phyloP scores from a whole-genome alignment of 2,329 filamentous ascomycete species.

The Zasmidium citrigriseum region DNA sequence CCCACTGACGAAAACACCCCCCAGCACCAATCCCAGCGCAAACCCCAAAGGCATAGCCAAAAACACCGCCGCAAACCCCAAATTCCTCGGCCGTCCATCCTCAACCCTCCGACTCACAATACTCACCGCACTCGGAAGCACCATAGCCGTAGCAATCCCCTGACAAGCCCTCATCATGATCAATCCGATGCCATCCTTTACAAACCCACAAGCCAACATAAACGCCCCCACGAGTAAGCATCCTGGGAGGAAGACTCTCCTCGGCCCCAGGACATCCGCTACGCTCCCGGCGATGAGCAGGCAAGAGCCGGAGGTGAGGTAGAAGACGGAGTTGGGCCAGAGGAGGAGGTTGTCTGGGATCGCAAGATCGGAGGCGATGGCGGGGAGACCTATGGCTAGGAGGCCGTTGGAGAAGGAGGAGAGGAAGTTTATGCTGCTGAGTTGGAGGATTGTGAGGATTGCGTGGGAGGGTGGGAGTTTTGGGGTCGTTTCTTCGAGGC shows the following conservation, averaged over 20 bases:
- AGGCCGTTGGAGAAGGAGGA: constrained; percentile 25
- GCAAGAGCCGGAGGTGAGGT: constrained; percentile 51
- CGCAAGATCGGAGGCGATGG: constrained; percentile 16
- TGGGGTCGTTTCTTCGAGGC: background rate
- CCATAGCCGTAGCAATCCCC: constrained; percentile 23
- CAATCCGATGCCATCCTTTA: constrained; percentile 33
- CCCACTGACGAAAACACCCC: constrained; percentile 50
- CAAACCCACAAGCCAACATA: constrained; percentile 44
- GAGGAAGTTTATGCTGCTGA: constrained; percentile 23
- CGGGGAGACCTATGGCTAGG: constrained; percentile 22
- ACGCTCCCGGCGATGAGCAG: constrained; percentile 54
- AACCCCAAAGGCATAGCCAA: constrained; percentile 54
- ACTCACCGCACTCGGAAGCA: constrained; percentile 49
- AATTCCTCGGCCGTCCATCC: constrained; percentile 50
- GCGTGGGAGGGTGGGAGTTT: constrained; percentile 18
- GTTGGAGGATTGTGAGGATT: constrained; percentile 20
- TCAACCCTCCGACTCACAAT: constrained; percentile 52
- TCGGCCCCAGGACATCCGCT: constrained; percentile 53
- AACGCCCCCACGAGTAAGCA: constrained; percentile 37
- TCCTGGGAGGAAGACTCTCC: constrained; percentile 48
- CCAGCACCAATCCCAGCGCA: constrained; percentile 52
- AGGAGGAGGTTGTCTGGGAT: constrained; percentile 23
- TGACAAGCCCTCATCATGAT: constrained; percentile 27
- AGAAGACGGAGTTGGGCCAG: constrained; percentile 33
- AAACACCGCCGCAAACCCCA: constrained; percentile 54